Percentiles rank a stretch among this genome's conserved stretches.
These are phyloP conservation scores for Wickerhamiella azyma DNA, from an alignment of 805 yeast species.

Conservation along the genomic window DNA sequence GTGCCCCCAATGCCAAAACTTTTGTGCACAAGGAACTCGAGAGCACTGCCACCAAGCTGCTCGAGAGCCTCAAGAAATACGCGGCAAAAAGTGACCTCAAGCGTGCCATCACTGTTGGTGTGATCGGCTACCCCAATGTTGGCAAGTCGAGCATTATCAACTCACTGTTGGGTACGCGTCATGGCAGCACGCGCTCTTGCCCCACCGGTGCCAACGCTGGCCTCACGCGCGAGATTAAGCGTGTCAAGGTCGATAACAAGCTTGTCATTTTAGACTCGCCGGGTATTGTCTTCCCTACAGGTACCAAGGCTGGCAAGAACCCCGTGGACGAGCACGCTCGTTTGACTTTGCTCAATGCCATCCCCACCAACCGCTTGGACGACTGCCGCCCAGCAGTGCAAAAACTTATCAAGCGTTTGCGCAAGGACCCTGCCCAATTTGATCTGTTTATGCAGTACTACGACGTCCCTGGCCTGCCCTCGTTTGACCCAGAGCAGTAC, in stretches of 20 bases:
- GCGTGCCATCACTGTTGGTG: conserved; percentile 85
- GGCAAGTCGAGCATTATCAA: conserved; percentile 93
- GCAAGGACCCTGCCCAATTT: conserved; percentile 51
- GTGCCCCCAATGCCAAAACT: conserved; percentile 53
- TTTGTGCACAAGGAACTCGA: conserved; percentile 58
- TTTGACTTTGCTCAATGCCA: conserved; percentile 71
- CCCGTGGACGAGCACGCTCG: conserved; percentile 72
- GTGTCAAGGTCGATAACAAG: conserved; percentile 82
- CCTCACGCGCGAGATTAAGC: conserved; percentile 82
- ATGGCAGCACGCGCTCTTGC: conserved; percentile 60
- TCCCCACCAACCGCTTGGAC: conserved; percentile 70
- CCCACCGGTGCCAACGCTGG: conserved; percentile 98
- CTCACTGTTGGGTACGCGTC: conserved; percentile 55
- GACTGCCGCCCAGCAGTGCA: conserved; percentile 80
- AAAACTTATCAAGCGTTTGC: conserved; percentile 57
- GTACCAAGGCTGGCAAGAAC: conserved; percentile 25
- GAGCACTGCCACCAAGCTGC: conserved; percentile 56
- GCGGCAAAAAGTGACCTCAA: conserved; percentile 74
- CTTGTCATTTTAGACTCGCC: conserved; percentile 87
- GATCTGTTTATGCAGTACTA: conserved; percentile 61
- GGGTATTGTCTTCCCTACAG: conserved; percentile 84
- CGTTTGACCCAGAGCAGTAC: conserved; percentile 57
- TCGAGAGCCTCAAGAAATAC: conserved; percentile 73
- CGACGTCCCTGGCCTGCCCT: conserved; percentile 67
- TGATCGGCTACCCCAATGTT: conserved; percentile 93